Evolutionary conservation across 2,329 filamentous ascomycete species (phyloP).

Genomic region (Apiospora rasikravindrae): DNA sequence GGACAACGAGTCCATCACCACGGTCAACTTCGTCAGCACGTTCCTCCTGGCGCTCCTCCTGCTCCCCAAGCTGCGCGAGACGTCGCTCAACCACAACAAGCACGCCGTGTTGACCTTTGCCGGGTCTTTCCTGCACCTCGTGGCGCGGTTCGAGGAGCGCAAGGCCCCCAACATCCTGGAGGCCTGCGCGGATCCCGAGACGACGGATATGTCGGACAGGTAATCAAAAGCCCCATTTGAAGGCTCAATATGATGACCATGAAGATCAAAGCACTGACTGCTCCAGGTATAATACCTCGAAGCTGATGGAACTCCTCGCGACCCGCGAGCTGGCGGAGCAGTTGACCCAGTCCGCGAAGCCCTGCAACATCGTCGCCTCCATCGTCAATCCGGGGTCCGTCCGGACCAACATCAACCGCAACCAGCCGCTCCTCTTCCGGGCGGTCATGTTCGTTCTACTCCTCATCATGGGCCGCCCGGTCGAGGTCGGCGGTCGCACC

Average conservation of each 20-base stretch:
- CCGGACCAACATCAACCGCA: neutral
- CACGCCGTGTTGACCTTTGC: constrained; percentile 27
- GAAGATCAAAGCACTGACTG: too few relatives aligned
- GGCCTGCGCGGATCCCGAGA: constrained; percentile 22
- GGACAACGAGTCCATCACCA: constrained; percentile 55
- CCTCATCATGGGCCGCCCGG: constrained; percentile 22
- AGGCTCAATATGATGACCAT: neutral
- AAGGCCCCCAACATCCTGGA: constrained; percentile 23
- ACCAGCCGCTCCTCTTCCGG: neutral
- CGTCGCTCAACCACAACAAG: constrained; percentile 23
- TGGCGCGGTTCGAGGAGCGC: constrained; percentile 25
- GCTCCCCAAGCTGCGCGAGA: constrained; percentile 37
- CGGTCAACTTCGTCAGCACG: constrained; percentile 40
- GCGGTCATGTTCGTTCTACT: neutral
- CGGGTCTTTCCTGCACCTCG: constrained; percentile 27
- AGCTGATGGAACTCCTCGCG: constrained; percentile 26
- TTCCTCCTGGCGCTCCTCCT: constrained; percentile 37
- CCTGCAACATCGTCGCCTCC: constrained; percentile 22
- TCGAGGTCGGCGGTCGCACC: constrained; percentile 25
- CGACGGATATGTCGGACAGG: constrained; percentile 20
- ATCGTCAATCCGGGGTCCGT: constrained; percentile 27
- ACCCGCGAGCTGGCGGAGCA: constrained; percentile 23
- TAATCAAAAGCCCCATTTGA: neutral
- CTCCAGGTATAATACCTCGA: constrained; percentile 26
- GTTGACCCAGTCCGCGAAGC: constrained; percentile 21